phyloP scores from a whole-genome alignment of 2,329 filamentous ascomycete genomes.

The Exophiala aquamarina region DNA sequence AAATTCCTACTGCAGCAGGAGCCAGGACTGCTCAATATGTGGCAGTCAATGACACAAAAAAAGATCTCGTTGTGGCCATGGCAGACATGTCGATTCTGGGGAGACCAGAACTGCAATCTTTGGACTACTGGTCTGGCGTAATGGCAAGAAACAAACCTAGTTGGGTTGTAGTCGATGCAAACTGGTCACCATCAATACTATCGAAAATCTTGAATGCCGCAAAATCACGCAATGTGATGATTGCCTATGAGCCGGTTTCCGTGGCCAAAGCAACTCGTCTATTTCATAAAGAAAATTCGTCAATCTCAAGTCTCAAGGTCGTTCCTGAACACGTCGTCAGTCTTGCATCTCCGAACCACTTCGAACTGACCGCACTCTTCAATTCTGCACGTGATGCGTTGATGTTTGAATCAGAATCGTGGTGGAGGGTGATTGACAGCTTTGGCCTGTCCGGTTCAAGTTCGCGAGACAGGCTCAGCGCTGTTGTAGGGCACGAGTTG shows the following conservation, averaged over 20 bases:
- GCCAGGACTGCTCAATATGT: constrained; percentile 86
- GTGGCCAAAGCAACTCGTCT: constrained; percentile 71
- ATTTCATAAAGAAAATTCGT: constrained; percentile 49
- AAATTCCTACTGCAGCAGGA: constrained; percentile 51
- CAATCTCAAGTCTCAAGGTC: constrained; percentile 38
- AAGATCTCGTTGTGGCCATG: constrained; percentile 88
- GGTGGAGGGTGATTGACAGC: constrained; percentile 79
- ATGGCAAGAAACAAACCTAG: constrained; percentile 60
- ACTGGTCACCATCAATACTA: constrained; percentile 72
- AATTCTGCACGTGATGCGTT: constrained; percentile 63
- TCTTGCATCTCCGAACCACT: constrained; percentile 77
- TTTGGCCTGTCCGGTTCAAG: constrained; percentile 71
- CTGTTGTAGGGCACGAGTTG: constrained; percentile 64
- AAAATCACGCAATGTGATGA: constrained; percentile 54
- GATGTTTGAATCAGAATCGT: constrained; percentile 67
- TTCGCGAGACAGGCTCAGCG: constrained; percentile 69
- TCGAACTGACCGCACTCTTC: constrained; percentile 81
- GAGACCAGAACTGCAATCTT: constrained; percentile 44
- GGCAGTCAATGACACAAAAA: constrained; percentile 79
- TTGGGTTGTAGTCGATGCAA: constrained; percentile 83
- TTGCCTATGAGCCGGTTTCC: constrained; percentile 89
- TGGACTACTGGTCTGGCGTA: constrained; percentile 61
- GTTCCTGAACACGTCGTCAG: constrained; percentile 67
- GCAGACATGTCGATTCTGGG: constrained; percentile 88
- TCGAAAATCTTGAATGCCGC: constrained; percentile 66